Conservation (phyloP, 2,329 filamentous ascomycete species). For the Lasiodiplodia sp. region DNA sequence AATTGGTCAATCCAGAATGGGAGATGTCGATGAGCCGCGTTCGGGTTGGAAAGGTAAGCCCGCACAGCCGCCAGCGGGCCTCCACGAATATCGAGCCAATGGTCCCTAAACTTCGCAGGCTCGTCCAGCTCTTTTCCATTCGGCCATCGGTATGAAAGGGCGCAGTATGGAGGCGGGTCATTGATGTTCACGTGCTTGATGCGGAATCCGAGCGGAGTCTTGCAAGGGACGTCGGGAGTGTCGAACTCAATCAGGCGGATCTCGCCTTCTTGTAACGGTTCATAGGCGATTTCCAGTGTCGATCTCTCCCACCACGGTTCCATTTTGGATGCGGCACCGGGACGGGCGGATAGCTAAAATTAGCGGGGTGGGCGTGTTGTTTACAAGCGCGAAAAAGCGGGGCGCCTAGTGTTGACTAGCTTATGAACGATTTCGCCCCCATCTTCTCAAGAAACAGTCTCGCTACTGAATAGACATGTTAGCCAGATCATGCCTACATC, state of each 20-base stretch:
- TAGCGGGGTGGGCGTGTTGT: no score
- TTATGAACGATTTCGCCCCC: no score
- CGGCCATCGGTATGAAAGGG: background rate
- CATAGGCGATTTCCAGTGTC: background rate
- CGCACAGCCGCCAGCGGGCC: background rate
- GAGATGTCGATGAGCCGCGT: background rate
- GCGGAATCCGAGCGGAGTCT: background rate
- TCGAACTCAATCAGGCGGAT: background rate
- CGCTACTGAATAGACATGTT: no score
- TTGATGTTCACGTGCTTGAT: background rate
- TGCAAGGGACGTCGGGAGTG: background rate
- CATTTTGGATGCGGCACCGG: background rate
- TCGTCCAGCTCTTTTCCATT: background rate
- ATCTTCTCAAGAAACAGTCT: no score
- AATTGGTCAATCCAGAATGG: constrained; percentile 1
- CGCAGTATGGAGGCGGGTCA: background rate
- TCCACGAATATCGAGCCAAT: background rate
- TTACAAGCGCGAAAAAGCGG: no score
- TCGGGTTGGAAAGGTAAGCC: background rate
- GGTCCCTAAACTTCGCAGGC: background rate
- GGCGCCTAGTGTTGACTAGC: no score
- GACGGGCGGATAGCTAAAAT: no score
- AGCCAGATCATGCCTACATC: no score
- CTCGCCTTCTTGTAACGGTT: background rate
- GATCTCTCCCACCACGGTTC: background rate